Evolutionary conservation across 176 grass and related monocot genomes (phyloP).

Genomic region (Carex littledalei): DNA sequence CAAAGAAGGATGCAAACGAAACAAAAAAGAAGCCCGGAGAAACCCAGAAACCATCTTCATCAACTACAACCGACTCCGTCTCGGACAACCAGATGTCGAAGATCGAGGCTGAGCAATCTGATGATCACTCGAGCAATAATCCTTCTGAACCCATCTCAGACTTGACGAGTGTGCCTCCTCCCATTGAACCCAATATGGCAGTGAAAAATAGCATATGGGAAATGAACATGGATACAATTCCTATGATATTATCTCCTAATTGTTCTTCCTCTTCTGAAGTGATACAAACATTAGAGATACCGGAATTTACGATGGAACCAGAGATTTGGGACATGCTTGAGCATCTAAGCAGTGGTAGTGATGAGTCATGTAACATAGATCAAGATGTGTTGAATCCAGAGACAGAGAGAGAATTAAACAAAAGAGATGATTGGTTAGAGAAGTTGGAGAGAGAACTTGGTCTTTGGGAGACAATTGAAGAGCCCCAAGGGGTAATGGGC

Average conservation of each 20-base stretch:
- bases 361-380: not conserved
- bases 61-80: slow-evolving; percentile 20
- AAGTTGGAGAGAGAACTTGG: slow-evolving; percentile 69
- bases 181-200: slow-evolving; percentile 34
- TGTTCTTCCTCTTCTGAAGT: slow-evolving; percentile 55
- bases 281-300: slow-evolving; percentile 28
- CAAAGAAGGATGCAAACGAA: not conserved
- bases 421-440: slow-evolving; percentile 54
- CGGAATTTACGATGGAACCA: slow-evolving; percentile 38
- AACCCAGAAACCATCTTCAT: slow-evolving; percentile 22
- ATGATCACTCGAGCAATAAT: slow-evolving; percentile 30
- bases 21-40: not conserved
- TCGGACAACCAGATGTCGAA: slow-evolving; percentile 23
- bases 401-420: not conserved
- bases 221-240: not conserved
- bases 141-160: slow-evolving; percentile 30
- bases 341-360: not conserved
- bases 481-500: slow-evolving; percentile 16
- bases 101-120: slow-evolving; percentile 34
- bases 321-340: slow-evolving; percentile 64
- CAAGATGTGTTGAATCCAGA: not conserved
- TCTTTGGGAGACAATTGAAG: slow-evolving; percentile 47
- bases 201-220: slow-evolving; percentile 1
- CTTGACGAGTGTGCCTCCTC: not conserved
- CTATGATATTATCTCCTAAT: slow-evolving; percentile 23